Evolutionary conservation across 140 eudicot species (phyloP), one percentile per base, ranked within the genome.

Genomic region (Flaveria floridana): DNA sequence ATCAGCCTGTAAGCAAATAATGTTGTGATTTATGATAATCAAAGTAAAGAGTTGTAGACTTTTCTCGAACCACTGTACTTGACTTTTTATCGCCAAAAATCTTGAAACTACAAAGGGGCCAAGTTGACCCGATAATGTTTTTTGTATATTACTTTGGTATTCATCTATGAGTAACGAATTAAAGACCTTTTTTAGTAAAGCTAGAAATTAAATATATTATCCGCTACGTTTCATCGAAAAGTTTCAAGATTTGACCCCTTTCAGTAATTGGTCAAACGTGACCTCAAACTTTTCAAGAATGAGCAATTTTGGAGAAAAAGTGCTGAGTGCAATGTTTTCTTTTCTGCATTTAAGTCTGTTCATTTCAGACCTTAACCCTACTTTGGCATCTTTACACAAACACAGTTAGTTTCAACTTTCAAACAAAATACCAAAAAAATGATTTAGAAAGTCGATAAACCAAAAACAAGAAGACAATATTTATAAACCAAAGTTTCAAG

Each of bases 1-100:
- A 47, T 87, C 95, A 56, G 96, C 95, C 97, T 91, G 81, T 72
- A 23, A 79, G 8, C 47, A 2, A 53, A 23, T 14, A 18, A 14
- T 55, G 2, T 42, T 55, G 48, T 34, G 46, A 66, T 76, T 53
- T 15, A 76, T 7, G 42, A 65, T 52, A 48, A 62, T 16, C 37
- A 72, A 13, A 16, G 18, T 42, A 18, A 74, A 11, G 14, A 62
- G 20, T n/a, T 62, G 62, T 23, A 15, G n/a, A 72, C 42, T 73
- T 16, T 42, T 61, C 26, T 61, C 26, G 39, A 74, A 15, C 30
- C 61, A 74, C 1, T 44, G 1, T 23, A 42, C 70, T 58, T 58
- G 44, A 58, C 13, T 59, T 72, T 37, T 39, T 6, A 2, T 30
- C 2, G 37, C 3, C 28, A 39, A 41, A 12, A 73, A 56, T 21